Conservation (phyloP, 2,329 filamentous ascomycete species). For the Botrytis cinerea region DNA sequence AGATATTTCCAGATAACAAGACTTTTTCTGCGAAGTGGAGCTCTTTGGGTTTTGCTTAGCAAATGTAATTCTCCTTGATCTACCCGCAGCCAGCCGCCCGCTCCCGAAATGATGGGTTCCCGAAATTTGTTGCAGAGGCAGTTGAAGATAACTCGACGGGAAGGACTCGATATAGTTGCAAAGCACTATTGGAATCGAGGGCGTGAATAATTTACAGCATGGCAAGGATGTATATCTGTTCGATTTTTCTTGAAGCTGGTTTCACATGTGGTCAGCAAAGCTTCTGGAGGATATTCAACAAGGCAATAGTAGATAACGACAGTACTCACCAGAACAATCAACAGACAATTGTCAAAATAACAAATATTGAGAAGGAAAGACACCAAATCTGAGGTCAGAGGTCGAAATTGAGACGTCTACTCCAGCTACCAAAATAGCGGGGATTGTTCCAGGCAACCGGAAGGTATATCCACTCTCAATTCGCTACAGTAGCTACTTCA, state of each 20-base stretch:
- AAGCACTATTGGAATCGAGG: conserved; percentile 25
- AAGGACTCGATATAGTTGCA: conserved; percentile 20
- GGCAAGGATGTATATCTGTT: conserved; percentile 25
- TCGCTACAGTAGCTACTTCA: conserved; percentile 21
- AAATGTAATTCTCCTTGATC: conserved; percentile 21
- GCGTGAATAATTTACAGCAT: conserved; percentile 31
- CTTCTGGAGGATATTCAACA: neutral
- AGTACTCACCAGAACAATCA: neutral
- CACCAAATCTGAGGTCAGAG: neutral
- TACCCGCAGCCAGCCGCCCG: conserved; percentile 10
- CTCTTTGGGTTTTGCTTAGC: conserved; percentile 21
- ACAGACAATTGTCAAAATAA: conserved; percentile 3
- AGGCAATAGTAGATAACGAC: neutral
- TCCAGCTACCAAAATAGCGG: conserved; percentile 21
- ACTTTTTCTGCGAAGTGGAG: conserved; percentile 23
- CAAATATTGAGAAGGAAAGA: neutral
- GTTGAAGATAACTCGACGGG: conserved; percentile 15
- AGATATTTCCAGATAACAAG: conserved; percentile 12
- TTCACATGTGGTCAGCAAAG: conserved; percentile 18
- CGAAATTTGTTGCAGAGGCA: neutral
- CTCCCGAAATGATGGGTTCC: neutral
- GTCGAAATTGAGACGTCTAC: conserved; percentile 11
- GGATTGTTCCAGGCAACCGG: conserved; percentile 23
- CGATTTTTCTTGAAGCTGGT: conserved; percentile 18
- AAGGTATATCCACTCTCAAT: conserved; percentile 21